Evolutionary conservation across 805 yeast genomes (phyloP), one percentile per base, ranked within the genome.

Genomic region (Lachancea sp.): DNA sequence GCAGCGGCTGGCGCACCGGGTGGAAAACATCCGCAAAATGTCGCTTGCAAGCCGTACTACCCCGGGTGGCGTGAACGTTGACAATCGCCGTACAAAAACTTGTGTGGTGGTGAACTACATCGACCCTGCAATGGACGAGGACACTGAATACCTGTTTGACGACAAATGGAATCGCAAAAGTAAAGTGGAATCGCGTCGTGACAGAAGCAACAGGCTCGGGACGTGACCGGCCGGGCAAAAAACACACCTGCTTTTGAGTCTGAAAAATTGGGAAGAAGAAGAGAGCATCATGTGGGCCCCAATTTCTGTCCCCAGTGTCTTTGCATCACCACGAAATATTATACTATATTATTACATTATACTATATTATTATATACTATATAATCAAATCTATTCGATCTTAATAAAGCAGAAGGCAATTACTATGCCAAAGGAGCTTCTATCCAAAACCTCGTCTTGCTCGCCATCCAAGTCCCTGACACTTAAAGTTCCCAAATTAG

Each of bases 121-220:
- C 15, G 50, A 48, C 38, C 17, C 18, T 25, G 16, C 44, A 11
- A 32, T 48, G 44, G 57, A 50, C 26, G 47, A 56, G 13, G 34
- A 40, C 9, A 51, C 48, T 26, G 50, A 49, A 20, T 48, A 48
- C n/a, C 49, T 39, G 44, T 55, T 38, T 36, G 62, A 57, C 41
- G 60, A 56, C 45, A 58, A 58, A 48, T 42, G 52, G 47, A 47
- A 45, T 36, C 54, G 62, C 30, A 49, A 50, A 38, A 32, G 43
- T 16, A 58, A 58, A 41, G 53, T 54, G 22, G 50, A 50, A 9
- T 51, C 46, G 26, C 48, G 59, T 36, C 49, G 62, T 26, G 41
- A 38, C 19, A 41, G 44, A 11, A 15, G 3, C 22, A n/a, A 29
- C 25, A 38, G 30, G 36, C 32, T 26, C 20, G 37, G 39, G 15